These are phyloP conservation scores for Neoascochyta sp. DNA, from an alignment of 2,329 filamentous ascomycete genomes.

Conservation along the genomic window DNA sequence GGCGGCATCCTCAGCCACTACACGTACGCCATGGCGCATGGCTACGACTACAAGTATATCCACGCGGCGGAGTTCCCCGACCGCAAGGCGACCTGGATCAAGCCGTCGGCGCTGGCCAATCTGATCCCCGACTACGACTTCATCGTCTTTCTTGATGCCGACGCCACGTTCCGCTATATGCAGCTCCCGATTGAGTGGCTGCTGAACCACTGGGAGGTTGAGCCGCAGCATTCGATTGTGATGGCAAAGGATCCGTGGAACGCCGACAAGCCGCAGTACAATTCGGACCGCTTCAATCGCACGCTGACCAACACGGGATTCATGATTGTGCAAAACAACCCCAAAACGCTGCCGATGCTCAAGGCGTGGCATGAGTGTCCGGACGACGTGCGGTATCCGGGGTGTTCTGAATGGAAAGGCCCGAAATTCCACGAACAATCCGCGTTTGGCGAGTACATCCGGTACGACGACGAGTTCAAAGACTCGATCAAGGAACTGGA, in stretches of 20 bases:
- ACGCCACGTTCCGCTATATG: constrained; percentile 43
- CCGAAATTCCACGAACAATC: constrained; percentile 34
- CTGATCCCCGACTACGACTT: constrained; percentile 43
- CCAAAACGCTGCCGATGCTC: constrained; percentile 27
- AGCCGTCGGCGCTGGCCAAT: constrained; percentile 41
- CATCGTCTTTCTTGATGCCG: constrained; percentile 47
- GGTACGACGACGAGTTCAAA: constrained; percentile 30
- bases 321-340: constrained; percentile 36
- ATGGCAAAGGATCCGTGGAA: constrained; percentile 38
- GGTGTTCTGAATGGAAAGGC: constrained; percentile 27
- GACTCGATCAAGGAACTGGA: constrained; percentile 28
- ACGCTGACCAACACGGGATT: constrained; percentile 40
- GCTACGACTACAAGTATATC: constrained; percentile 47
- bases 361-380: constrained; percentile 33
- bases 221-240: constrained; percentile 39
- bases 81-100: constrained; percentile 44
- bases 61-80: constrained; percentile 35
- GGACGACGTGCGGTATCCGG: constrained; percentile 19
- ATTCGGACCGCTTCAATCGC: constrained; percentile 38
- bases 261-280: constrained; percentile 10
- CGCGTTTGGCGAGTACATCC: constrained; percentile 34
- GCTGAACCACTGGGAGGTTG: constrained; percentile 47
- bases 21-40: constrained; percentile 23
- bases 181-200: constrained; percentile 49
- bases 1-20: constrained; percentile 18